A percentile compares a stretch with the other conserved stretches of the same genome.
These are phyloP conservation scores for Furculomyces boomerangus DNA, from an alignment of 371 early-diverging fungal genomes.

Conservation along the genomic window DNA sequence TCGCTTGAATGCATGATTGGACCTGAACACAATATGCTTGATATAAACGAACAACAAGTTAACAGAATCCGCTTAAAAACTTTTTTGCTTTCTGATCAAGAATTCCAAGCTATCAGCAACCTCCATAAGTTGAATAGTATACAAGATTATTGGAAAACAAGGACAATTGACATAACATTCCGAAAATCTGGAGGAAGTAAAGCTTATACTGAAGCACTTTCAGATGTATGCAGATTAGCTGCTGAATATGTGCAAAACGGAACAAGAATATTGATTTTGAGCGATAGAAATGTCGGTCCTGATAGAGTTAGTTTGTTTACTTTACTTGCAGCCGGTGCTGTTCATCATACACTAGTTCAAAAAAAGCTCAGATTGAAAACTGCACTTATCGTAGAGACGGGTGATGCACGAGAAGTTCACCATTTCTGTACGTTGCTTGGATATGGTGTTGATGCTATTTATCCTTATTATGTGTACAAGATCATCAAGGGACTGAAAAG, in stretches of 20 bases:
- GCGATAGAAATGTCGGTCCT: slow-evolving; percentile 46
- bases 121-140: slow-evolving; percentile 23
- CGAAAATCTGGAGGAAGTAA: slow-evolving; percentile 45
- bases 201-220: slow-evolving; percentile 59
- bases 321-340: slow-evolving; percentile 80
- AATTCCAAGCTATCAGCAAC: slow-evolving; percentile 55
- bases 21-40: slow-evolving; percentile 83
- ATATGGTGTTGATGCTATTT: slow-evolving; percentile 92
- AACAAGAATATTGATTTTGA: slow-evolving; percentile 62
- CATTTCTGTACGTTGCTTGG: slow-evolving; percentile 91
- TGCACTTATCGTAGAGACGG: slow-evolving; percentile 79
- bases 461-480: slow-evolving; percentile 82
- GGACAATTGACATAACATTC: slow-evolving; percentile 76
- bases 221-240: slow-evolving; percentile 71
- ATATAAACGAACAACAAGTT: slow-evolving; percentile 57
- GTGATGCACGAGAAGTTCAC: slow-evolving; percentile 91
- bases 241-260: slow-evolving; percentile 53
- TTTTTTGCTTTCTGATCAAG: slow-evolving; percentile 65
- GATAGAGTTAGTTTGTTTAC: slow-evolving; percentile 73
- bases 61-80: slow-evolving; percentile 59
- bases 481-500: slow-evolving; percentile 73
- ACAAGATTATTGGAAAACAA: slow-evolving; percentile 42
- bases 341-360: slow-evolving; percentile 82
- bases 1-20: slow-evolving; percentile 86
- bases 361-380: slow-evolving; percentile 73